Evolutionary conservation across 768 basidiomycete species (phyloP).

Genomic region (Mycena kentingensis): DNA sequence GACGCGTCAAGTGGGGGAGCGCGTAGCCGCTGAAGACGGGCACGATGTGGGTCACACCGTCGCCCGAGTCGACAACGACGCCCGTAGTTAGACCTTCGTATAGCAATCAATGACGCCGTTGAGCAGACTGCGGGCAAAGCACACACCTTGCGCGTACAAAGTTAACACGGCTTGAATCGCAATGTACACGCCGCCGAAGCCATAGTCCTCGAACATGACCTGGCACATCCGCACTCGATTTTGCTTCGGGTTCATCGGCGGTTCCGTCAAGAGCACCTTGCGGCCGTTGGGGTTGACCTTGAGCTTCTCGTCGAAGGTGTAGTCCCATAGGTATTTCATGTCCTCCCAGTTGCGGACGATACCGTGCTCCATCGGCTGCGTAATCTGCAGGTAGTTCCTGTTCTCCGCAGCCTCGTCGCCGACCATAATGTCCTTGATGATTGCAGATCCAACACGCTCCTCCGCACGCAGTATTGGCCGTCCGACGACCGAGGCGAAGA

Average conservation of each 20-base stretch:
- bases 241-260: slow-evolving; percentile 96
- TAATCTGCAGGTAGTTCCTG: slow-evolving; percentile 93
- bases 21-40: slow-evolving; percentile 98
- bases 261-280: slow-evolving; percentile 94
- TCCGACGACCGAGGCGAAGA: slow-evolving; percentile 96
- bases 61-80: slow-evolving; percentile 98
- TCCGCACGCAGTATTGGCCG: slow-evolving; percentile 97
- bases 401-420: slow-evolving; percentile 95
- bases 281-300: slow-evolving; percentile 81
- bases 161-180: slow-evolving; percentile 99
- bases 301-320: slow-evolving; percentile 96
- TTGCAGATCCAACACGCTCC: slow-evolving; percentile 82
- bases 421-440: slow-evolving; percentile 97
- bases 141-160: slow-evolving; percentile 94
- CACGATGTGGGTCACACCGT: slow-evolving; percentile 99
- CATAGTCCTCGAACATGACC: slow-evolving; percentile 99
- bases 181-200: slow-evolving; percentile 93
- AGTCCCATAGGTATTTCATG: slow-evolving; percentile 98
- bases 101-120: background rate
- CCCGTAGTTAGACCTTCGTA: slow-evolving; percentile 89
- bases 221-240: slow-evolving; percentile 94
- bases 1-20: slow-evolving; percentile 90
- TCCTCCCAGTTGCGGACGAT: slow-evolving; percentile 99
- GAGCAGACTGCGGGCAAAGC: background rate
- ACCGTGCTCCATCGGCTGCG: slow-evolving; percentile 99